Base-by-base conservation (phyloP, 257 asterid species). In the Salvia rosmarinus region DNA sequence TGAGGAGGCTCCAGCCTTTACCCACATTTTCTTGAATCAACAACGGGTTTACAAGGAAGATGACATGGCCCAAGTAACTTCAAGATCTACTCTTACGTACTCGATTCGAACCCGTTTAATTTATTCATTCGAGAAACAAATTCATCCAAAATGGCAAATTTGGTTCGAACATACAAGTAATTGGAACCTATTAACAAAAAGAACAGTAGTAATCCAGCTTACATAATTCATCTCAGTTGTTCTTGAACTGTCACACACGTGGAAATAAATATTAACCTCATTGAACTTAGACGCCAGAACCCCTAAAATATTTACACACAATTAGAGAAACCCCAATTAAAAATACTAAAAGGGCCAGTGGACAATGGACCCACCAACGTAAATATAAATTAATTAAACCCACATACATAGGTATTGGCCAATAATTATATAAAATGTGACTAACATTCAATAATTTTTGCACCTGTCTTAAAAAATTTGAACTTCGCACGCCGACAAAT, bases 201-300 rank as follows among this genome's bases (percentile, higher is more conserved):
- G 5, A 57, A 57, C 69, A 47, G 59, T 65, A 50, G 73, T 25
- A 64, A 70, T 71, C 64, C 70, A 70, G 74, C 73, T 11, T 40
- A 42, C 44, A n/a, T 10, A 65, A 44, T 71, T 42, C 61, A 16
- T 73, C 67, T 11, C 1, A 51, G 78, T 61, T 78, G 82, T 51
- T 64, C 70, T 59, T 81, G 86, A 79, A 77, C 79, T 83, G 90
- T 81, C 86, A 72, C 76, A 61, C 85, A 78, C 83, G 76, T 82
- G 80, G 73, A 68, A 20, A n/a, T 40, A 34, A 69, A 66, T 25
- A 74, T 19, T 54, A 69, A 61, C 59, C 64, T 65, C 17, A 70
- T 28, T 69, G 82, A 68, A 74, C 74, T 61, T 68, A 62, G 79
- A 78, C 75, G 10, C 62, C 64, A 54, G 39, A 19, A 50, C 30